Percentiles rank a stretch among this genome's conserved stretches.
These are phyloP conservation scores for Dissophora globulifera DNA, from an alignment of 192 early-diverging fungal genomes.

Conservation along the genomic window DNA sequence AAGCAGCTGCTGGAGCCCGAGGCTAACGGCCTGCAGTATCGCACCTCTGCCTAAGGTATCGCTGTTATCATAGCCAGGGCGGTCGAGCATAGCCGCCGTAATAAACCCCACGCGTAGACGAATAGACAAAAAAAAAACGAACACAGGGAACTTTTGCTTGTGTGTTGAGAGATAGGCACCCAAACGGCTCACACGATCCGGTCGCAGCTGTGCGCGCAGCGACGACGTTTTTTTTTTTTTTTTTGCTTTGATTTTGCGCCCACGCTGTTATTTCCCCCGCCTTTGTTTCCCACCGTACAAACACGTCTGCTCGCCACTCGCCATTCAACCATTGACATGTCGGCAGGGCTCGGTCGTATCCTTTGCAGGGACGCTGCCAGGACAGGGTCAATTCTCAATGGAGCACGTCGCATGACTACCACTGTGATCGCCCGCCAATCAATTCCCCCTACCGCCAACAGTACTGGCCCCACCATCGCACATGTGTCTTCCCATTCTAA, in stretches of 20 bases:
- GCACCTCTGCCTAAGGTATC: constrained; percentile 11
- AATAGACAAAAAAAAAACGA: no score
- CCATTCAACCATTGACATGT: constrained; percentile 7
- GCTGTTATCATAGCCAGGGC: no score
- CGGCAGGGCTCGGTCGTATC: constrained; percentile 32
- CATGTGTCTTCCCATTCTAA: no score
- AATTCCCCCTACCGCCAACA: no score
- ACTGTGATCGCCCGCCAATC: not conserved
- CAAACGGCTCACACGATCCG: no score
- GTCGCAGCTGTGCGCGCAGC: no score
- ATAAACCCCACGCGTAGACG: no score
- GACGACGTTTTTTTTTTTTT: no score
- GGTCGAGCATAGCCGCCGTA: no score
- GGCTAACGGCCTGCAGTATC: constrained; percentile 59
- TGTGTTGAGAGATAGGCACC: not conserved
- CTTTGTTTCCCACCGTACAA: not conserved
- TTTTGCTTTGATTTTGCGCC: no score
- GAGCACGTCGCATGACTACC: not conserved
- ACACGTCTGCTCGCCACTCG: not conserved
- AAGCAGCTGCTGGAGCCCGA: constrained; percentile 62
- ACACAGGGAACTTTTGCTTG: not conserved
- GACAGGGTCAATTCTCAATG: constrained; percentile 7
- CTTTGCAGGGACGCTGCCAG: constrained; percentile 16
- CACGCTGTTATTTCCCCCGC: no score
- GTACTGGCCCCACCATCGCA: no score